Percentiles rank a stretch among this genome's conserved stretches.
phyloP scores from a whole-genome alignment of 805 yeast genomes.

The Lipomyces japonicus region DNA sequence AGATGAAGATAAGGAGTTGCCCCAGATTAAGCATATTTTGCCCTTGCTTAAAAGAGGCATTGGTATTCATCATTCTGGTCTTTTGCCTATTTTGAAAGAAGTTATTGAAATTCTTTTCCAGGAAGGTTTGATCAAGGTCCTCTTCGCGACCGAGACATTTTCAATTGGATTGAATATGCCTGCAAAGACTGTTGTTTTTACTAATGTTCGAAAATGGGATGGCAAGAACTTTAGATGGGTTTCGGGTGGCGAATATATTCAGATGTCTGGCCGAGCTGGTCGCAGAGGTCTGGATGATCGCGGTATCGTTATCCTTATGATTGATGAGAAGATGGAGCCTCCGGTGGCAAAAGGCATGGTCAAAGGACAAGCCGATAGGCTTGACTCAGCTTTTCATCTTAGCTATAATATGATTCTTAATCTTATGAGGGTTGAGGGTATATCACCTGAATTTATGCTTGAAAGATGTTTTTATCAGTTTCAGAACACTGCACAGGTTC shows the following conservation, averaged over 20 bases:
- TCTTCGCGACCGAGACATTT: slow-evolving; percentile 97
- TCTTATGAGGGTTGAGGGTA: slow-evolving; percentile 94
- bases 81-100: slow-evolving; percentile 88
- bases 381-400: slow-evolving; percentile 95
- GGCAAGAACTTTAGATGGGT: slow-evolving; percentile 98
- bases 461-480: slow-evolving; percentile 92
- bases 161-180: slow-evolving; percentile 99
- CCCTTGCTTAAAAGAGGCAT: slow-evolving; percentile 92
- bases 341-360: slow-evolving; percentile 99
- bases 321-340: slow-evolving; percentile 99
- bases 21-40: slow-evolving; percentile 87
- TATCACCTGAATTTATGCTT: slow-evolving; percentile 95
- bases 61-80: slow-evolving; percentile 97
- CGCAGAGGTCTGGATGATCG: slow-evolving; percentile 99
- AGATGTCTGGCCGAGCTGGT: slow-evolving; percentile 99
- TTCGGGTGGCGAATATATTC: slow-evolving; percentile 98
- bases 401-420: slow-evolving; percentile 97
- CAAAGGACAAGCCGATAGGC: slow-evolving; percentile 95
- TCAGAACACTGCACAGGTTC: slow-evolving; percentile 89
- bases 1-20: slow-evolving; percentile 85
- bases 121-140: slow-evolving; percentile 89
- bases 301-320: slow-evolving; percentile 99
- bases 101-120: slow-evolving; percentile 95
- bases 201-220: slow-evolving; percentile 97
- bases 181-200: slow-evolving; percentile 96